These are phyloP conservation scores for Tuber umbilicatum DNA, from an alignment of 495 filamentous ascomycete species.

Conservation along the genomic window DNA sequence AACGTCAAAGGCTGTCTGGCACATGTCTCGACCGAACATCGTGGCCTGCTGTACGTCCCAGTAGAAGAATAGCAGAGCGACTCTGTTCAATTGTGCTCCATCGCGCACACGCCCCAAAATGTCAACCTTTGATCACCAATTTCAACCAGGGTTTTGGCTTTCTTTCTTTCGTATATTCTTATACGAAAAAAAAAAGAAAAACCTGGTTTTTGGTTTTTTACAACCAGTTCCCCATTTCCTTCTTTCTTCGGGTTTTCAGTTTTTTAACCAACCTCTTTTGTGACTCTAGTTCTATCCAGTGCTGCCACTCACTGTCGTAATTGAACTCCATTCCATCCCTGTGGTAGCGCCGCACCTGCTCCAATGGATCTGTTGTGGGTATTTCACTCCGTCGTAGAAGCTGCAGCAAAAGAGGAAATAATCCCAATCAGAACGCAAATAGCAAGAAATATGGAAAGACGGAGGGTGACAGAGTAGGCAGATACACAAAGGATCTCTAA, in stretches of 20 bases:
- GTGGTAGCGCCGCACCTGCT: slow-evolving; percentile 33
- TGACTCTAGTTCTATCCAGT: slow-evolving; percentile 41
- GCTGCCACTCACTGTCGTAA: slow-evolving; percentile 40
- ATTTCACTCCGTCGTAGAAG: slow-evolving; percentile 36
- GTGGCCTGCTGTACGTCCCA: slow-evolving; percentile 42
- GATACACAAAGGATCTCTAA: slow-evolving; percentile 4
- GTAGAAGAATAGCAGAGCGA: slow-evolving; percentile 40
- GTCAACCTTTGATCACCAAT: not conserved
- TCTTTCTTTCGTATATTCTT: not conserved
- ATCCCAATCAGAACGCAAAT: slow-evolving; percentile 3
- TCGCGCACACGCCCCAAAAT: slow-evolving; percentile 4
- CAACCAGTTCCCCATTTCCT: not conserved
- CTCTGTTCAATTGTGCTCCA: slow-evolving; percentile 19
- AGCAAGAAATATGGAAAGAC: slow-evolving; percentile 11
- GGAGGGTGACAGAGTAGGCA: slow-evolving; percentile 13
- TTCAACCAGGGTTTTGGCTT: not conserved
- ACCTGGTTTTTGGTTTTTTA: not conserved
- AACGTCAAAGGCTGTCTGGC: slow-evolving; percentile 38
- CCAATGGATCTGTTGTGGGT: slow-evolving; percentile 34
- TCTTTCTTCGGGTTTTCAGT: not conserved
- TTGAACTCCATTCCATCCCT: slow-evolving; percentile 38
- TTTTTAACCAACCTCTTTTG: slow-evolving; percentile 34
- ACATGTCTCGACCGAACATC: slow-evolving; percentile 40
- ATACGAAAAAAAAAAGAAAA: not conserved
- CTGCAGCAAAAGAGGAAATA: slow-evolving; percentile 12